Evolutionary conservation across 2,329 filamentous ascomycete genomes (phyloP), one percentile per base, ranked within the genome.

Genomic region (Helminthosporium solani): DNA sequence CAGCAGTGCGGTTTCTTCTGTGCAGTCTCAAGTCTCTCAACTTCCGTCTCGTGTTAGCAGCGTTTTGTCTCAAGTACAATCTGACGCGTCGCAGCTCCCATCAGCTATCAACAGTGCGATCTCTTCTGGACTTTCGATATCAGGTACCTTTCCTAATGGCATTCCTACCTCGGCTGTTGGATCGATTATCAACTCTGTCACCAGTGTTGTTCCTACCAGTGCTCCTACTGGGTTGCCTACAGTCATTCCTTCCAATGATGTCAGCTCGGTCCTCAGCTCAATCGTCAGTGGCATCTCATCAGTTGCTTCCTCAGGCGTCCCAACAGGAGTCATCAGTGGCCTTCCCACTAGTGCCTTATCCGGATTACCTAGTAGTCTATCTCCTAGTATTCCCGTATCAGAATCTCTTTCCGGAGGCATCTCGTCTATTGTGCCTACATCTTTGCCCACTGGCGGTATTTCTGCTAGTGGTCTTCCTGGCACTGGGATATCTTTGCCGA

Each of bases 11-110:
- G 27, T 43, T 23, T 43, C 40, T 14, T 39, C 45, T n/a, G 45
- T 34, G 18, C 28, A 35, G 14, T 44, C 46, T n/a, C 23, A 42
- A 6, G 42, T 39, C 5, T 37, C 39, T 3, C 16, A 33, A 3
- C 19, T 49, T 18, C 46, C 42, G 2, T 42, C 46, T 21, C 25
- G 16, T 27, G 18, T 49, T 28, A 42, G 37, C 46, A 38, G 37
- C 41, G 21, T 40, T 11, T 14, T 43, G 21, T 43, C 40, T 8
- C 33, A 40, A 7, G 45, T 40, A 18, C 36, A 41, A 12, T 44
- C 46, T 21, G 19, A 35, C 16, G 30, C 16, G 8, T 27, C 27
- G 14, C 42, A 28, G 20, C 37, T 45, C 25, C 38, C 39, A 19
- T 46, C 41, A n/a, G 40, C 19, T 33, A 41, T 40, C 33, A 43